phyloP scores from a whole-genome alignment of 2,329 filamentous ascomycete species.

The Colletotrichum liaoningense region DNA sequence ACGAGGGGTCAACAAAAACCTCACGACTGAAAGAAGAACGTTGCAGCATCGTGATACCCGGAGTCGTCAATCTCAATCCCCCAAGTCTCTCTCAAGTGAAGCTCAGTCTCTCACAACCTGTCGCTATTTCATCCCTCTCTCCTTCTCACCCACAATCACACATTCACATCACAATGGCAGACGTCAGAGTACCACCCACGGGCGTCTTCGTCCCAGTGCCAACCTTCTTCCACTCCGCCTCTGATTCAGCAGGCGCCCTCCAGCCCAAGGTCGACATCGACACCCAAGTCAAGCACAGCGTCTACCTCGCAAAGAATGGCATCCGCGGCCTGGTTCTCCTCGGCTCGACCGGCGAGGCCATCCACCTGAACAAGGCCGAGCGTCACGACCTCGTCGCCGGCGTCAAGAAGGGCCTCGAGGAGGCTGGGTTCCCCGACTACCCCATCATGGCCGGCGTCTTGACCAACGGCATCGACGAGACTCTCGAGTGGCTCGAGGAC shows the following conservation, averaged over 20 bases:
- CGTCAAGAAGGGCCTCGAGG: constrained; percentile 64
- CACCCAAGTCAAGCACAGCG: constrained; percentile 67
- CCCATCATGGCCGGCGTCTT: constrained; percentile 66
- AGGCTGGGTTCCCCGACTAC: constrained; percentile 67
- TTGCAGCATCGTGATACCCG: constrained; percentile 12
- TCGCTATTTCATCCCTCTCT: too few relatives aligned
- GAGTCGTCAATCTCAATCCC: neutral
- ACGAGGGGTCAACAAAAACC: constrained; percentile 16
- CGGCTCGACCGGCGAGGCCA: constrained; percentile 72
- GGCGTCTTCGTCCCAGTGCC: constrained; percentile 70
- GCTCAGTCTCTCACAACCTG: neutral
- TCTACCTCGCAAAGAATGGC: constrained; percentile 69
- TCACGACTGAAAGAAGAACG: too few relatives aligned
- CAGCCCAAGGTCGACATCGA: constrained; percentile 66
- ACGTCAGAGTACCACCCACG: constrained; percentile 48
- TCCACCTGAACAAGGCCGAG: constrained; percentile 68
- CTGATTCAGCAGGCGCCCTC: constrained; percentile 53
- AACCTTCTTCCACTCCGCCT: constrained; percentile 66
- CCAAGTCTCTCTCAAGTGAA: neutral
- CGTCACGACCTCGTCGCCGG: constrained; percentile 64
- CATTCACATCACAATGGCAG: constrained; percentile 22
- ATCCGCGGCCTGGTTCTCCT: constrained; percentile 71
- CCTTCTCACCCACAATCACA: too few relatives aligned
- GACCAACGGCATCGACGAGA: constrained; percentile 64
- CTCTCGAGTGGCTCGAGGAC: constrained; percentile 66